These are phyloP conservation scores for Gossypium thurberi DNA, from an alignment of 345 rosid genomes.

Conservation along the genomic window DNA sequence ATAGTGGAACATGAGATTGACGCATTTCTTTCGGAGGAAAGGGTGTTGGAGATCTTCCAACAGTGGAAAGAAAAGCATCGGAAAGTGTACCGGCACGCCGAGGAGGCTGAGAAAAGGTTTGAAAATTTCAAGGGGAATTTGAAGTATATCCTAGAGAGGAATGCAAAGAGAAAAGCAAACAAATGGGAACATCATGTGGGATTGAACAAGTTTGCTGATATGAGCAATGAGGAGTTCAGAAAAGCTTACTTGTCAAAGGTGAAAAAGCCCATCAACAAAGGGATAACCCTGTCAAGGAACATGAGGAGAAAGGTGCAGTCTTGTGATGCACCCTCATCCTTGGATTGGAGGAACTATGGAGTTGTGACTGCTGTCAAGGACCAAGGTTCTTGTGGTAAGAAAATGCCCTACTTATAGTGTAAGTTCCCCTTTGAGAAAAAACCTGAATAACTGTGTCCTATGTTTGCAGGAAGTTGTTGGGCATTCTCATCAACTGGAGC, in stretches of 20 bases:
- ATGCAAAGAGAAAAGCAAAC: slow-evolving; percentile 7
- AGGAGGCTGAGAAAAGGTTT: slow-evolving; percentile 43
- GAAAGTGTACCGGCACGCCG: slow-evolving; percentile 39
- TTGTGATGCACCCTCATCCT: slow-evolving; percentile 46
- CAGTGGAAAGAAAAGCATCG: slow-evolving; percentile 46
- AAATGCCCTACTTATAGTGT: too few species aligned
- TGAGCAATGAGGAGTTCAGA: slow-evolving; percentile 58
- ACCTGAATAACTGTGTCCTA: too few species aligned
- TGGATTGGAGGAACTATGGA: slow-evolving; percentile 68
- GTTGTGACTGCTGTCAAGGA: slow-evolving; percentile 48
- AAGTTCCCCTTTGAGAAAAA: too few species aligned
- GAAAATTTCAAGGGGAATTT: slow-evolving; percentile 39
- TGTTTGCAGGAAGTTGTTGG: slow-evolving; percentile 67
- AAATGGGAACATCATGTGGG: slow-evolving; percentile 32
- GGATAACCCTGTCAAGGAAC: neutral
- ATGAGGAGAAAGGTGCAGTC: slow-evolving; percentile 18
- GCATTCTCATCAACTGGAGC: slow-evolving; percentile 67
- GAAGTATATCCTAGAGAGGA: slow-evolving; percentile 41
- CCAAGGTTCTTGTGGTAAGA: slow-evolving; percentile 54
- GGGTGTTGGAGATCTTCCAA: slow-evolving; percentile 38
- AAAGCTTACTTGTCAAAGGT: slow-evolving; percentile 35
- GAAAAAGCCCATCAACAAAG: slow-evolving; percentile 32
- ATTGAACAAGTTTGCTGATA: slow-evolving; percentile 58
- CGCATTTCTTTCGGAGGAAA: slow-evolving; percentile 35
- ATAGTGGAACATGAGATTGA: slow-evolving; percentile 27